Evolutionary conservation across 2,329 filamentous ascomycete species (phyloP), one percentile per base, ranked within the genome.

Genomic region (Alternaria brassicicola): DNA sequence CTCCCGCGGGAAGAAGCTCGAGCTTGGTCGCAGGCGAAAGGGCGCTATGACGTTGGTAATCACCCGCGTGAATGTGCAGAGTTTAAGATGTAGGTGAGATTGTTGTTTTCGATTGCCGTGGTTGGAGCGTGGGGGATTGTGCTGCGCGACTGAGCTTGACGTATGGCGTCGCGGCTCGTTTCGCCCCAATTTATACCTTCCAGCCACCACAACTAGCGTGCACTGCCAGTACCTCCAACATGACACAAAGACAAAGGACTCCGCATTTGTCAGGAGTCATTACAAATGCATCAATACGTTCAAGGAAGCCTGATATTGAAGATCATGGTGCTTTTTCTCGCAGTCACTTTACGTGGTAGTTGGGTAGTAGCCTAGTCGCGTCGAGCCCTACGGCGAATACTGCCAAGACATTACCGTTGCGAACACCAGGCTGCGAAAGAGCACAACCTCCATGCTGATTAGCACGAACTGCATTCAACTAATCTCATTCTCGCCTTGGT

Each of bases 161-260:
- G 61, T 62, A 57, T 55, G 55, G 54, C 55, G 55, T 53, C 61
- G 61, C 55, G 59, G 63, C 63, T 64, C 58, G 55, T 55, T 55
- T 55, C 51, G 12, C 33, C 21, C 43, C n/a, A n/a, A n/a, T 58
- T 58, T 58, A 58, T 58, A 58, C 55, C 55, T 58, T 54, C 50
- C 51, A 58, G 55, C 55, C 43, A 50, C 55, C 48, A 25, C 31
- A 15, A 17, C 45, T 58, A 58, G 55, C 55, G 55, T 45, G 45
- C 48, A 49, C 43, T 33, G 38, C 49, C 55, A 53, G 33, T 51
- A 35, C 42, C 51, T 50, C 51, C 49, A 55, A 58, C 51, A 49
- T 39, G 21, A 23, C 39, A 31, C 35, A 17, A 38, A 39, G 41
- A 58, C 51, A 58, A 58, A 58, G 12, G 25, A 28, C n/a, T 31